These are phyloP conservation scores for Lachancea cidri DNA, from an alignment of 805 yeast genomes.

Conservation along the genomic window DNA sequence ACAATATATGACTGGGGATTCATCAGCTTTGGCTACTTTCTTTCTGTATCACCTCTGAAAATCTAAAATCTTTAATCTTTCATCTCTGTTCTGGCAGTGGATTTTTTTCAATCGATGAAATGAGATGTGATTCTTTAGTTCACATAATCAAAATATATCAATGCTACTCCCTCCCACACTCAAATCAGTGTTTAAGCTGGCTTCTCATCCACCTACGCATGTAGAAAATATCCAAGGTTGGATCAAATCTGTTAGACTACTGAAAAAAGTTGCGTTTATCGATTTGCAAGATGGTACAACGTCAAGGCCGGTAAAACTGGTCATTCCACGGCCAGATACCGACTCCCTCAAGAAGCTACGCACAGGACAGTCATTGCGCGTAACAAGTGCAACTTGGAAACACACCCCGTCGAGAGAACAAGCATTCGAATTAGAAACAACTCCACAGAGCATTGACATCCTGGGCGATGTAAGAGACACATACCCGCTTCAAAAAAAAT, in stretches of 20 bases:
- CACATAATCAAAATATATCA: neutral
- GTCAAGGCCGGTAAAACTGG: conserved; percentile 48
- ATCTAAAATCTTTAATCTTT: too few species aligned
- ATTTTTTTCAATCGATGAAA: neutral
- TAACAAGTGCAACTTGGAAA: conserved; percentile 35
- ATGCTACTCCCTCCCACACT: conserved; percentile 6
- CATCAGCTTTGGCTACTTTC: too few species aligned
- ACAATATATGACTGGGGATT: too few species aligned
- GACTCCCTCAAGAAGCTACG: conserved; percentile 19
- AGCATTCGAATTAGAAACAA: conserved; percentile 43
- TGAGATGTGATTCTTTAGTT: neutral
- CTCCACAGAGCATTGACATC: conserved; percentile 37
- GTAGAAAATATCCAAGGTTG: conserved; percentile 53
- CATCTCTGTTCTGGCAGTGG: neutral
- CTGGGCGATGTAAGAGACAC: conserved; percentile 56
- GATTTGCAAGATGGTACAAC: conserved; percentile 78
- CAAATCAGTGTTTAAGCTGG: conserved; percentile 3
- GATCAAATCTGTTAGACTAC: conserved; percentile 63
- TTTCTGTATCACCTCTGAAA: too few species aligned
- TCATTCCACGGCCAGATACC: conserved; percentile 33
- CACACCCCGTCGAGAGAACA: conserved; percentile 38
- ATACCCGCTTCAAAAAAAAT: conserved; percentile 83
- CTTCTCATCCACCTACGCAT: conserved; percentile 4
- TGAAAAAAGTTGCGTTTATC: conserved; percentile 74
- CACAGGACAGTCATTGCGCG: conserved; percentile 44